phyloP scores from a whole-genome alignment of 2,329 filamentous ascomycete genomes.

The Sporothrix brasiliensis region DNA sequence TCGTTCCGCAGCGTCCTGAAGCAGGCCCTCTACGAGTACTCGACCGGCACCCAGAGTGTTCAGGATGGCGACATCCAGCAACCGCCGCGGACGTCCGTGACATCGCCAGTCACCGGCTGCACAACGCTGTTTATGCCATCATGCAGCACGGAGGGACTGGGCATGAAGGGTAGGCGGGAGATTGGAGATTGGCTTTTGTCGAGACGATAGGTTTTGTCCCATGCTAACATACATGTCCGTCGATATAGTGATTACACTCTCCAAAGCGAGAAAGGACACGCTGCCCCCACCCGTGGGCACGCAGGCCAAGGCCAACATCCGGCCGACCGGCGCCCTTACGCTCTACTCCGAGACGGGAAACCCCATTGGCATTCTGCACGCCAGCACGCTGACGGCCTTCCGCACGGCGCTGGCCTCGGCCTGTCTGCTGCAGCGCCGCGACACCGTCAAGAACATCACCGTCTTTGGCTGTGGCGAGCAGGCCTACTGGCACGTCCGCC shows the following conservation, averaged over 20 bases:
- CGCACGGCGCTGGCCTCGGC: constrained; percentile 74
- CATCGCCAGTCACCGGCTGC: constrained; percentile 53
- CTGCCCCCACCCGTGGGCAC: constrained; percentile 35
- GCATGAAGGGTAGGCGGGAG: constrained; percentile 58
- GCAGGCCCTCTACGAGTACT: constrained; percentile 63
- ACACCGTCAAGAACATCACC: constrained; percentile 71
- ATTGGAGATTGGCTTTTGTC: not conserved
- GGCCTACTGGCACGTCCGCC: constrained; percentile 90
- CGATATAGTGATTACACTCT: constrained; percentile 63
- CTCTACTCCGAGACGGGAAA: constrained; percentile 65
- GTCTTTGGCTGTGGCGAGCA: constrained; percentile 89
- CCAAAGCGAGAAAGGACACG: constrained; percentile 41
- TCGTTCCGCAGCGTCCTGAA: constrained; percentile 54
- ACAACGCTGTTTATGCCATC: constrained; percentile 77
- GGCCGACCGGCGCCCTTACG: constrained; percentile 68
- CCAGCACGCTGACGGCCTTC: constrained; percentile 75
- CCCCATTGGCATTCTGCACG: constrained; percentile 70
- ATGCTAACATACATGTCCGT: not conserved
- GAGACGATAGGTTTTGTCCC: not conserved
- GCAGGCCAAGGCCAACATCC: constrained; percentile 44
- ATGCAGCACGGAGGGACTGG: constrained; percentile 63
- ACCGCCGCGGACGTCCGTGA: constrained; percentile 55
- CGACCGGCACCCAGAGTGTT: constrained; percentile 54
- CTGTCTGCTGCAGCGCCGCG: constrained; percentile 66
- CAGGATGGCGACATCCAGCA: constrained; percentile 56